These are phyloP conservation scores for Botrytis hyacinthi DNA, from an alignment of 2,329 filamentous ascomycete genomes.

Conservation along the genomic window DNA sequence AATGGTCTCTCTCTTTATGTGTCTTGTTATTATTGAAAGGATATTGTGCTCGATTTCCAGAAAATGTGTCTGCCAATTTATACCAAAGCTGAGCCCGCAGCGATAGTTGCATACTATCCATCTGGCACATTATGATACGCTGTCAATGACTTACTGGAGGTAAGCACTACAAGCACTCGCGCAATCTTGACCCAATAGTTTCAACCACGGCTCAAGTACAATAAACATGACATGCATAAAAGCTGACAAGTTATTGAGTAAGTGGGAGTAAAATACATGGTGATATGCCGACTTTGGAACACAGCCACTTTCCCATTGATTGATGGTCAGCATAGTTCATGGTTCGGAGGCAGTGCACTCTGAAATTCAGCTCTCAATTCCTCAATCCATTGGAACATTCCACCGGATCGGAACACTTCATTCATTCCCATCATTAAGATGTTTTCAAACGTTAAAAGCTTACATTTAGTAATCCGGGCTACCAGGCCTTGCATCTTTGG, in stretches of 20 bases:
- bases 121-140: too few species aligned
- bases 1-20: background rate
- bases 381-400: background rate
- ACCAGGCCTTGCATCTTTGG: background rate
- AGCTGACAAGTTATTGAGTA: background rate
- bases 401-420: background rate
- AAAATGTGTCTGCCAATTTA: accelerated
- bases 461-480: background rate
- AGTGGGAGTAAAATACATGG: background rate
- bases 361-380: background rate
- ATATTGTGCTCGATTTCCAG: background rate
- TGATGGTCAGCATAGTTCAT: background rate
- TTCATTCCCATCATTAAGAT: background rate
- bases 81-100: background rate
- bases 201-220: background rate
- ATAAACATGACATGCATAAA: background rate
- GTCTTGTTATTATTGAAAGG: background rate
- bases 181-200: background rate
- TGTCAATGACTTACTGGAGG: background rate
- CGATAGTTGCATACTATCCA: background rate
- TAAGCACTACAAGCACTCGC: background rate
- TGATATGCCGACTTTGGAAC: background rate
- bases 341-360: background rate
- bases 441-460: background rate
- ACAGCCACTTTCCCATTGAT: background rate